Conservation (phyloP, 371 early-diverging fungal species). For the Mucor saturninus region DNA sequence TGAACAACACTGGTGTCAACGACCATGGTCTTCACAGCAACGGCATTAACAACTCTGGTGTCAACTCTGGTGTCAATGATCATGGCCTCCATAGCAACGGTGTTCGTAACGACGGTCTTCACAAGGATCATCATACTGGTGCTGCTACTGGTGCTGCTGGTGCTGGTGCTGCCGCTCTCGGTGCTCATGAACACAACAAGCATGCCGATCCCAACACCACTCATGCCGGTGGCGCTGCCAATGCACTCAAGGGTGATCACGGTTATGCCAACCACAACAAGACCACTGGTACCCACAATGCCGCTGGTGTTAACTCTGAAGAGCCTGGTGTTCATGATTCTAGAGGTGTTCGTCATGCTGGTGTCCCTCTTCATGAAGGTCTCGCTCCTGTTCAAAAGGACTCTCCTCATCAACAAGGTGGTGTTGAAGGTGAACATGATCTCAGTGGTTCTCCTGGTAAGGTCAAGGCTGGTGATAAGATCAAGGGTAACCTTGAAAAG, state of each 20-base stretch:
- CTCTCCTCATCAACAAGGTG: background rate
- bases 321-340: background rate
- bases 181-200: background rate
- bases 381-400: background rate
- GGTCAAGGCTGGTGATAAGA: slow-evolving; percentile 27
- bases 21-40: too few relatives aligned
- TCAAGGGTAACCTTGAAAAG: slow-evolving; percentile 38
- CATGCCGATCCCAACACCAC: background rate
- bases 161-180: background rate
- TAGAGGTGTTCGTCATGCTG: slow-evolving; percentile 12
- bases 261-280: background rate
- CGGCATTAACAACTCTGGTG: too few relatives aligned
- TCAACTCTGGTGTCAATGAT: too few relatives aligned
- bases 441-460: slow-evolving; percentile 1
- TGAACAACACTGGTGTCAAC: too few relatives aligned
- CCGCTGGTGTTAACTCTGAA: background rate
- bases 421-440: background rate
- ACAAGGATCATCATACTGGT: background rate
- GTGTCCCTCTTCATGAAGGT: slow-evolving; percentile 16
- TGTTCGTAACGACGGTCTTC: background rate
- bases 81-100: too few relatives aligned
- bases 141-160: slow-evolving; percentile 1
- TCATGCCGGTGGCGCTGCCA: background rate
- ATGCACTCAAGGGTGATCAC: background rate
- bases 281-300: background rate